A percentile compares a stretch with the other conserved stretches of the same genome.
phyloP scores from a whole-genome alignment of 148 eudicot genomes.

The Dysphania ambrosioides region DNA sequence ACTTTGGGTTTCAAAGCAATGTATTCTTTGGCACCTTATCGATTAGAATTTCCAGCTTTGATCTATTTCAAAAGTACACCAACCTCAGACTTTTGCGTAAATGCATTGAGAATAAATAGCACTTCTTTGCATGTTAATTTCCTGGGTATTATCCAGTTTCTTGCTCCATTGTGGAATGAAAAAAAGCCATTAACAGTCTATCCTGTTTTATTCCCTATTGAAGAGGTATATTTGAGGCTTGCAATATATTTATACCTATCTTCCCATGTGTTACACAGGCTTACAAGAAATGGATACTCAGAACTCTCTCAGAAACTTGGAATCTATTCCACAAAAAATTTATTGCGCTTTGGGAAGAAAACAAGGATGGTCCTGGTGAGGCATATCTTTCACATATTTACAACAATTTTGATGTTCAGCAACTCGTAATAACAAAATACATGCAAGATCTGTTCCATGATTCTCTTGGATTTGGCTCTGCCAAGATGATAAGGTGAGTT shows the following conservation, averaged over 20 bases:
- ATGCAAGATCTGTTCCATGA: constrained; percentile 79
- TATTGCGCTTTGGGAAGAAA: constrained; percentile 72
- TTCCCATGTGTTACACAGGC: constrained; percentile 33
- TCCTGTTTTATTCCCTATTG: not conserved
- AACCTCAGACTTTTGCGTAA: too few relatives aligned
- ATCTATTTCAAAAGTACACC: not conserved
- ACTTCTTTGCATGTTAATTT: not conserved
- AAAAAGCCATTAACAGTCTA: not conserved
- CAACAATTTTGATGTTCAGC: constrained; percentile 57
- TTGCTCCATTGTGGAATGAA: not conserved
- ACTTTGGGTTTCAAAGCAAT: too few relatives aligned
- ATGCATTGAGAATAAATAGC: not conserved
- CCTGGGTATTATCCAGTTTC: not conserved
- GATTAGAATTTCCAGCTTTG: not conserved
- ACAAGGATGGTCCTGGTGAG: constrained; percentile 85
- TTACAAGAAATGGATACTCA: constrained; percentile 75
- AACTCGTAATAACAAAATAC: constrained; percentile 51
- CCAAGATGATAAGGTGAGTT: constrained; percentile 86
- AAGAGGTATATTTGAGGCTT: not conserved
- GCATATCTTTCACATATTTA: constrained; percentile 85
- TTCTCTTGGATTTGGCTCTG: constrained; percentile 88
- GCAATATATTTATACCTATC: not conserved
- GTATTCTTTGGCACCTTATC: not conserved
- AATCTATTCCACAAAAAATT: constrained; percentile 66
- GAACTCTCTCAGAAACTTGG: constrained; percentile 71